These are phyloP conservation scores for Alloascoidea africana DNA, from an alignment of 805 yeast genomes.

Conservation along the genomic window DNA sequence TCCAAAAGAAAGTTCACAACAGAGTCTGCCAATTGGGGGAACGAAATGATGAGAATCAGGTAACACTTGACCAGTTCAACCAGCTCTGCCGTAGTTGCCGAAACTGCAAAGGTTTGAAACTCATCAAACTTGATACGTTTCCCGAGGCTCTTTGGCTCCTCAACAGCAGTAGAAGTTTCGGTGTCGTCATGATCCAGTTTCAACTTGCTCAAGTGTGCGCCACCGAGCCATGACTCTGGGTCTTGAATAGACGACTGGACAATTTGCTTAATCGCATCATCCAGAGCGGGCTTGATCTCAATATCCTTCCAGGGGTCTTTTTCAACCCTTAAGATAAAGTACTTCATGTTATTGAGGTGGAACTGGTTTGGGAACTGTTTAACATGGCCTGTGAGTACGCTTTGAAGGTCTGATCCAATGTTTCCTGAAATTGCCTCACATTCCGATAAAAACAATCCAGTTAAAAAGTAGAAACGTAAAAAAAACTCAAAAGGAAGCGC, in stretches of 20 bases:
- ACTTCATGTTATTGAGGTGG: conserved; percentile 34
- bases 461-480: conserved; percentile 47
- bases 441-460: conserved; percentile 58
- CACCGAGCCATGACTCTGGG: conserved; percentile 29
- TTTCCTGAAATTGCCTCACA: conserved; percentile 75
- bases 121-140: conserved; percentile 3
- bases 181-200: conserved; percentile 12
- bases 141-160: conserved; percentile 4
- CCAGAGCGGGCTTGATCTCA: conserved; percentile 33
- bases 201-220: not conserved
- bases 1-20: conserved; percentile 19
- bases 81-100: conserved; percentile 29
- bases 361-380: conserved; percentile 39
- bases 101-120: conserved; percentile 29
- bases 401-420: conserved; percentile 44
- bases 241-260: conserved; percentile 30
- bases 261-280: conserved; percentile 33
- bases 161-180: not conserved
- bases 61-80: conserved; percentile 32
- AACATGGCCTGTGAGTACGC: conserved; percentile 51
- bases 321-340: conserved; percentile 35
- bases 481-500: conserved; percentile 44
- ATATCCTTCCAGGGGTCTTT: conserved; percentile 72
- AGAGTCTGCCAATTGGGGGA: conserved; percentile 27
- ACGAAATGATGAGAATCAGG: conserved; percentile 36